Evolutionary conservation across 345 rosid species (phyloP).

Genomic region (Tarenaya hassleriana): DNA sequence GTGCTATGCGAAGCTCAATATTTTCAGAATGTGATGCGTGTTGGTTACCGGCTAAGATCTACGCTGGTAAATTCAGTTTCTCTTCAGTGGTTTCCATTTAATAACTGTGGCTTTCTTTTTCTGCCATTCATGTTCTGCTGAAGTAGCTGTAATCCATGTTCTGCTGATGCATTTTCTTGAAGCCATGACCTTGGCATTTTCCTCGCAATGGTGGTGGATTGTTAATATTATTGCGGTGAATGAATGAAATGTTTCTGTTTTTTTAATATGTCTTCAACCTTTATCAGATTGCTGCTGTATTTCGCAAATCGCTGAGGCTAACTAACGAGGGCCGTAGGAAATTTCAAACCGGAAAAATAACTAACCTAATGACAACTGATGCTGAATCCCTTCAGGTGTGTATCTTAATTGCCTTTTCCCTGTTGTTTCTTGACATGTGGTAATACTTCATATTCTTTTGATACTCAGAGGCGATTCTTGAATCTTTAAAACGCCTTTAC

Average conservation of each 20-base stretch:
- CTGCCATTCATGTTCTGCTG: constrained; percentile 9
- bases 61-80: constrained; percentile 59
- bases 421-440: constrained; percentile 9
- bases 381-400: constrained; percentile 91
- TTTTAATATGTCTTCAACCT: constrained; percentile 14
- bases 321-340: constrained; percentile 83
- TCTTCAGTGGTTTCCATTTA: constrained; percentile 5
- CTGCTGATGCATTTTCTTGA: constrained; percentile 7
- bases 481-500: constrained; percentile 7
- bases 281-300: constrained; percentile 87
- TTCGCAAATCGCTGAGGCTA: constrained; percentile 85
- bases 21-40: constrained; percentile 99
- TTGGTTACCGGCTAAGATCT: constrained; percentile 86
- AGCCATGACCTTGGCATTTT: neutral
- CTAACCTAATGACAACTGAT: constrained; percentile 98
- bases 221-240: too few relatives aligned
- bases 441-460: neutral
- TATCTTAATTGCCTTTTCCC: constrained; percentile 7
- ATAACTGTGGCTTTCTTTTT: constrained; percentile 9
- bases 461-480: constrained; percentile 4
- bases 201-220: too few relatives aligned
- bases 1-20: constrained; percentile 95
- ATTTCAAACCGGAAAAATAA: constrained; percentile 88
- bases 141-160: too few relatives aligned
- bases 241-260: neutral